Evolutionary conservation across 331 rosid genomes (phyloP), one percentile per base, ranked within the genome.

Genomic region (Ulmus americana): DNA sequence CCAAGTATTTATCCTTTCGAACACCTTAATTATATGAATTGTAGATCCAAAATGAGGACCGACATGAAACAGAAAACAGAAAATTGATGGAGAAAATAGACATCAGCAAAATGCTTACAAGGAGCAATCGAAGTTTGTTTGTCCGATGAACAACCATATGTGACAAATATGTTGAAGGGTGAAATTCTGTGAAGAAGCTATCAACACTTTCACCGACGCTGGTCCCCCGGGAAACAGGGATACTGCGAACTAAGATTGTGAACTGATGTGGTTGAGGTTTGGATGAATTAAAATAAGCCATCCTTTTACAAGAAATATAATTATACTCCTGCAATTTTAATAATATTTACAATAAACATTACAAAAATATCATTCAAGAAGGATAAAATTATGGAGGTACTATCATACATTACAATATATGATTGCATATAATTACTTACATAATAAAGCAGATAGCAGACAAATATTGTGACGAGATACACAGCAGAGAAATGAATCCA

Each of bases 401-500:
- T 28, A 40, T 45, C 22, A 6, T 45, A 13, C 40, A 42, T 22
- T 1, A 18, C 64, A 46, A 46, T 43, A 20, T 15, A 60, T 15
- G 69, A 55, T 6, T 8, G 10, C 46, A 56, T 69, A 70, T 45
- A 55, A 44, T 50, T 61, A 75, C 97, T 84, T 85, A 94, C 99
- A 61, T 79, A 65, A 78, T 77, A 85, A 47, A 94, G 99, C 53
- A 82, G 83, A 58, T 71, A 63, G 80, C 97, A 94, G 71, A 81
- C 67, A 75, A 84, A 94, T 65, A 79, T 77, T 41, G 95, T 89
- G 76, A 94, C 82, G 43, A 80, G 14, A 83, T 94, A 94, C 70
- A 94, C 90, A 41, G 99, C 99, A 57, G 69, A 18, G 76, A 94
- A 94, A 85, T 94, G 99, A 69, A 85, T 48, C 97, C 99, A 94